These are phyloP conservation scores for Coprinopsis strossmayeri DNA, from an alignment of 768 basidiomycete genomes.

Conservation along the genomic window DNA sequence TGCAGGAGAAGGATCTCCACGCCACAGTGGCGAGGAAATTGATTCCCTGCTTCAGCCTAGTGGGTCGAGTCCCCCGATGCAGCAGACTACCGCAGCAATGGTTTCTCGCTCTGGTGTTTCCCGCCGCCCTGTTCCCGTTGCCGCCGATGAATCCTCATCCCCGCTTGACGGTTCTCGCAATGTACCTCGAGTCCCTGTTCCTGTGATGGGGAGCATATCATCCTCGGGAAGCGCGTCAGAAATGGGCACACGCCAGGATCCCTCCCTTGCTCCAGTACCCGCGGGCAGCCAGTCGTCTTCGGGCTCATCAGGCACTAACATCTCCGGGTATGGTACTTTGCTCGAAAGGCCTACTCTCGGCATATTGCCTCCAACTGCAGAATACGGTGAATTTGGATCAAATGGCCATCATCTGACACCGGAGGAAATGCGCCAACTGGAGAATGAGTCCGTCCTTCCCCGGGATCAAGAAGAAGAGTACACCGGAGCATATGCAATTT, in stretches of 20 bases:
- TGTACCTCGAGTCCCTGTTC: too few species aligned
- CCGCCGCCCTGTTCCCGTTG: slow-evolving; percentile 34
- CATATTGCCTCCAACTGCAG: slow-evolving; percentile 24
- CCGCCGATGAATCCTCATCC: too few species aligned
- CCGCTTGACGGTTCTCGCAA: too few species aligned
- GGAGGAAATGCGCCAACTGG: slow-evolving; percentile 29
- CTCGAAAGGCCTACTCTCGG: slow-evolving; percentile 37
- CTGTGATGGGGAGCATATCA: too few species aligned
- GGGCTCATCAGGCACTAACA: slow-evolving; percentile 35
- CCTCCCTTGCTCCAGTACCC: slow-evolving; percentile 30
- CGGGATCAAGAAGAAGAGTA: slow-evolving; percentile 19
- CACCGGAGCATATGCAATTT: slow-evolving; percentile 24
- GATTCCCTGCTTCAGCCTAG: slow-evolving; percentile 54
- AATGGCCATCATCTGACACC: slow-evolving; percentile 26
- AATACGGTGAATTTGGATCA: slow-evolving; percentile 25
- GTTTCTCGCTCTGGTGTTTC: slow-evolving; percentile 19
- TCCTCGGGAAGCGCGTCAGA: too few species aligned
- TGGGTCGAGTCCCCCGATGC: slow-evolving; percentile 11
- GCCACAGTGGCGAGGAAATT: slow-evolving; percentile 62
- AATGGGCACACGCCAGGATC: slow-evolving; percentile 18
- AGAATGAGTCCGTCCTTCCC: slow-evolving; percentile 28
- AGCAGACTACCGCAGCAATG: slow-evolving; percentile 15
- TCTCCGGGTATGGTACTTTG: slow-evolving; percentile 36
- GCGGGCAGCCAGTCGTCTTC: slow-evolving; percentile 33
- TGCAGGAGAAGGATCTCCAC: slow-evolving; percentile 61